A percentile compares a stretch with the other conserved stretches of the same genome.
Conservation (phyloP, 306 rosid genomes). For the Vigna hirtella region DNA sequence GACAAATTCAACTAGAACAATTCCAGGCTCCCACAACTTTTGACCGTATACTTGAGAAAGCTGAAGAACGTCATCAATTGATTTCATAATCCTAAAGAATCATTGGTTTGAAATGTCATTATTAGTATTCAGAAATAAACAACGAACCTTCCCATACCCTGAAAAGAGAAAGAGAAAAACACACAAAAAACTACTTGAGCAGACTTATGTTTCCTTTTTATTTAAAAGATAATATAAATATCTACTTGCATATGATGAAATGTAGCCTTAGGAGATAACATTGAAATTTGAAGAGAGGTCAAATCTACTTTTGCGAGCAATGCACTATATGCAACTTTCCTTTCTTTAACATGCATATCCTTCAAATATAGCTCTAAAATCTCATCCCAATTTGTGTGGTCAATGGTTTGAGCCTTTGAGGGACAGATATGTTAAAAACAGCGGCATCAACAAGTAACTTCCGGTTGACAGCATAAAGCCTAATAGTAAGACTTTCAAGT, state of each 20-base stretch:
- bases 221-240: neutral
- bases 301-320: conserved; percentile 28
- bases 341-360: neutral
- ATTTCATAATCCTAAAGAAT: conserved; percentile 76
- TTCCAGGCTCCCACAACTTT: conserved; percentile 73
- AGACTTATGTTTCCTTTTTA: conserved; percentile 28
- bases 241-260: conserved; percentile 29
- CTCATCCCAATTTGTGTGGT: neutral
- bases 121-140: conserved; percentile 37
- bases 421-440: neutral
- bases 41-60: conserved; percentile 70
- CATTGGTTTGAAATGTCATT: conserved; percentile 44
- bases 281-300: conserved; percentile 26
- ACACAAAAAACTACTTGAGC: conserved; percentile 30
- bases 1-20: conserved; percentile 79
- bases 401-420: neutral
- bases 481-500: conserved; percentile 3
- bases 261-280: conserved; percentile 16
- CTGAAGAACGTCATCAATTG: conserved; percentile 83
- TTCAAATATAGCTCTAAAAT: conserved; percentile 13
- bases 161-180: neutral
- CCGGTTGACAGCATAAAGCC: conserved; percentile 24
- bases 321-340: conserved; percentile 16
- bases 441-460: neutral
- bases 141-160: conserved; percentile 11